These are phyloP conservation scores for Rhynchospora tenuis DNA, from an alignment of 176 grass and related monocot genomes.

Conservation along the genomic window DNA sequence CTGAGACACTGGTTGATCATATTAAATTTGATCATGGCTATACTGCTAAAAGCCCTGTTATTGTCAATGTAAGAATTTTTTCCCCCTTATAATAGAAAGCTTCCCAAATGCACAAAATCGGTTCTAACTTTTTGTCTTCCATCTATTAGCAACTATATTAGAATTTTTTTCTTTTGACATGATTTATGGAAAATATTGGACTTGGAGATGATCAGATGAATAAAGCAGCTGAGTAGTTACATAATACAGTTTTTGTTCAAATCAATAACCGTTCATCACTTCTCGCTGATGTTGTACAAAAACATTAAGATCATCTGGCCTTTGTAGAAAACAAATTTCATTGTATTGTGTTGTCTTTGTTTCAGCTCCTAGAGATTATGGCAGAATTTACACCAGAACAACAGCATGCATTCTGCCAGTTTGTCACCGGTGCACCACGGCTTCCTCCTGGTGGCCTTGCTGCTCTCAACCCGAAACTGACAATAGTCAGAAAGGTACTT, in stretches of 20 bases:
- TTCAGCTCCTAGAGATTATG: slow-evolving; percentile 90
- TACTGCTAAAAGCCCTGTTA: slow-evolving; percentile 73
- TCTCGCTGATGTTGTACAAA: neutral
- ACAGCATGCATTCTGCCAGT: slow-evolving; percentile 86
- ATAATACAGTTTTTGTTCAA: neutral
- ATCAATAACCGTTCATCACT: too few species aligned
- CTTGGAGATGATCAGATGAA: neutral
- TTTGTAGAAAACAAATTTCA: neutral
- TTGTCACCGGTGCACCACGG: slow-evolving; percentile 85
- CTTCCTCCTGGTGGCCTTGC: slow-evolving; percentile 89
- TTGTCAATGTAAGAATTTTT: slow-evolving; percentile 59
- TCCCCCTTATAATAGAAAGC: neutral
- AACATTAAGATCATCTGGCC: neutral
- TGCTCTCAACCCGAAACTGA: slow-evolving; percentile 74
- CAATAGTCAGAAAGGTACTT: slow-evolving; percentile 82
- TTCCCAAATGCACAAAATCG: neutral
- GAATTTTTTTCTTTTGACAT: neutral
- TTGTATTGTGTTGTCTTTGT: slow-evolving; percentile 18
- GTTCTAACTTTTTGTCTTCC: neutral
- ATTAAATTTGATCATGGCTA: slow-evolving; percentile 99
- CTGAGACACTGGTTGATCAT: slow-evolving; percentile 67
- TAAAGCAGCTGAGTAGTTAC: neutral
- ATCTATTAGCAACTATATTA: neutral
- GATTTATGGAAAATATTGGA: neutral
- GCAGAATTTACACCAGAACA: slow-evolving; percentile 65